These are phyloP conservation scores for Tuber calosporum DNA, from an alignment of 495 filamentous ascomycete genomes.

Conservation along the genomic window DNA sequence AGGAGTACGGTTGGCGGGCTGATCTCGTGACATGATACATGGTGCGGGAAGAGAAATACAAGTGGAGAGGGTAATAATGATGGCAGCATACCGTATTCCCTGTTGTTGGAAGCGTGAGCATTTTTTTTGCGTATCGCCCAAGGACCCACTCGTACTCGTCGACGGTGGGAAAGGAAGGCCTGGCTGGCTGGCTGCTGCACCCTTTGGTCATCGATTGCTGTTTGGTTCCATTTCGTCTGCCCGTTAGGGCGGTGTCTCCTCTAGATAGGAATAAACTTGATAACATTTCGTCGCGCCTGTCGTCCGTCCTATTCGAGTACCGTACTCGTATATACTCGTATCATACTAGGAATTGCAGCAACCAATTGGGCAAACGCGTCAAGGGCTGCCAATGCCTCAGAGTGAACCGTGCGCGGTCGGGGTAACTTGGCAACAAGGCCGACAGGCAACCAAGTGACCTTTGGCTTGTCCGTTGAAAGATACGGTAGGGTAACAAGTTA, in stretches of 20 bases:
- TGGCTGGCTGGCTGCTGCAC: too few species aligned
- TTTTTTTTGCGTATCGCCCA: slow-evolving; percentile 2
- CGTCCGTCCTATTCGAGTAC: too few species aligned
- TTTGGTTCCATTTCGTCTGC: slow-evolving; percentile 14
- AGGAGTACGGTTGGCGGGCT: neutral
- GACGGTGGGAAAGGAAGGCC: slow-evolving; percentile 22
- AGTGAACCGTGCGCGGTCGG: slow-evolving; percentile 31
- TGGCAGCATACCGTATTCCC: neutral
- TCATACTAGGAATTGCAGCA: neutral
- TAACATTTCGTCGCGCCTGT: too few species aligned
- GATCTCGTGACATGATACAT: slow-evolving; percentile 3
- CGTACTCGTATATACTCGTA: too few species aligned
- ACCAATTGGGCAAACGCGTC: neutral
- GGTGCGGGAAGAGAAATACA: neutral
- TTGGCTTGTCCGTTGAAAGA: neutral
- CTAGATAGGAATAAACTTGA: too few species aligned
- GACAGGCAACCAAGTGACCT: neutral
- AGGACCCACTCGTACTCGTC: too few species aligned
- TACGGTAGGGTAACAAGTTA: too few species aligned
- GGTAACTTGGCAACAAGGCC: neutral
- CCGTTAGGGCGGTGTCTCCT: too few species aligned
- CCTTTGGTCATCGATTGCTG: slow-evolving; percentile 4
- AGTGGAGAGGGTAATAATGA: slow-evolving; percentile 1
- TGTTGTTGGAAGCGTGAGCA: neutral
- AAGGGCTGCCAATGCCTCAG: neutral